phyloP scores from a whole-genome alignment of 2,329 filamentous ascomycete genomes.

The Pseudogymnoascus sp. region DNA sequence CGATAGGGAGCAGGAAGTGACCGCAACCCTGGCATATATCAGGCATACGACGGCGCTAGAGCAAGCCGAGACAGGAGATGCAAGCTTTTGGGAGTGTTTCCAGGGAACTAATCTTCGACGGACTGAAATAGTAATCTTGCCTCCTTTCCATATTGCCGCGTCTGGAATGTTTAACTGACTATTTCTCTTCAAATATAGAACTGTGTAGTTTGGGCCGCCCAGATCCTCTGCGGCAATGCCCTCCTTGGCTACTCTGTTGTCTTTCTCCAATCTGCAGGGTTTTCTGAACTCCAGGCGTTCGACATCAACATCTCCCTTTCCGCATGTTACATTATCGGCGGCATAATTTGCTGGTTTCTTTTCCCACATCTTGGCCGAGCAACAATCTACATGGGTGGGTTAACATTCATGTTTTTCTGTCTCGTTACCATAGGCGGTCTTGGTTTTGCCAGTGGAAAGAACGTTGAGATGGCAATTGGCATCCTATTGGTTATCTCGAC shows the following conservation, averaged over 20 bases:
- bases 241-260: conserved; percentile 32
- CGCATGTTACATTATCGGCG: conserved; percentile 35
- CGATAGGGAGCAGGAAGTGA: conserved; percentile 24
- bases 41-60: conserved; percentile 21
- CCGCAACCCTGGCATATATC: conserved; percentile 24
- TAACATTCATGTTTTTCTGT: conserved; percentile 34
- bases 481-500: conserved; percentile 29
- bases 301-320: conserved; percentile 35
- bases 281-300: conserved; percentile 31
- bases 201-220: conserved; percentile 34
- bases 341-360: conserved; percentile 35
- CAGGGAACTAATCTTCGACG: conserved; percentile 23
- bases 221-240: conserved; percentile 33
- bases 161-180: not conserved
- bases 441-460: conserved; percentile 77
- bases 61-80: conserved; percentile 19
- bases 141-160: not conserved
- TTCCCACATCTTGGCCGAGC: conserved; percentile 35
- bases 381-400: conserved; percentile 35
- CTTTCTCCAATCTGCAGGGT: conserved; percentile 35
- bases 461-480: conserved; percentile 30
- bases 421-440: conserved; percentile 68
- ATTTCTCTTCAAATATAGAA: conserved; percentile 19
- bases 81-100: conserved; percentile 23
- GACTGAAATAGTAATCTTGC: conserved; percentile 21